phyloP scores from a whole-genome alignment of 192 early-diverging fungal genomes.

The Chytriomyces sp. region DNA sequence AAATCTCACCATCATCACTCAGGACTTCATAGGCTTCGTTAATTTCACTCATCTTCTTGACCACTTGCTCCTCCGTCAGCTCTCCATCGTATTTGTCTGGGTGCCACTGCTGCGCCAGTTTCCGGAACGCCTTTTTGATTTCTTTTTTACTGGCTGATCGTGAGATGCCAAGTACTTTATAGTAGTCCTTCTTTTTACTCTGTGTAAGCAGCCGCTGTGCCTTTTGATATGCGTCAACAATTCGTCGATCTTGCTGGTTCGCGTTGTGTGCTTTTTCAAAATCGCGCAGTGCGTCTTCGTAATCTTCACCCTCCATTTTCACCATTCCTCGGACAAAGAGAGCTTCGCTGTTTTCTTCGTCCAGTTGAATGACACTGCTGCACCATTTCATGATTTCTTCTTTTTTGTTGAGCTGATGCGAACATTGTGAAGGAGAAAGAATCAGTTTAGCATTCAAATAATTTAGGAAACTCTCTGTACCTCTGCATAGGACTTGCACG shows the following conservation, averaged over 20 bases:
- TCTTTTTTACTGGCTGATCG: constrained; percentile 74
- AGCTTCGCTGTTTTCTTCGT: constrained; percentile 75
- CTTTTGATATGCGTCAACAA: constrained; percentile 62
- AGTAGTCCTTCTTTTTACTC: constrained; percentile 82
- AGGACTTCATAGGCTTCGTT: constrained; percentile 92
- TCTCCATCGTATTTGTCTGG: constrained; percentile 73
- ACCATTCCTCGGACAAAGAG: constrained; percentile 75
- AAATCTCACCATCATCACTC: constrained; percentile 47
- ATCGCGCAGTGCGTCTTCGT: constrained; percentile 78
- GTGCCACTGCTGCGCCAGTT: constrained; percentile 84
- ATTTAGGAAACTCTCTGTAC: constrained; percentile 33
- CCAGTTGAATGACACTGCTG: constrained; percentile 67
- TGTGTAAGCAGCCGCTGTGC: constrained; percentile 67
- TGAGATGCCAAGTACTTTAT: constrained; percentile 89
- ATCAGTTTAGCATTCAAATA: background rate
- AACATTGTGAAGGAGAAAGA: background rate
- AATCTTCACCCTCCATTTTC: constrained; percentile 70
- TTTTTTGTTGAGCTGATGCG: constrained; percentile 57
- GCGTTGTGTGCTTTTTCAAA: constrained; percentile 73
- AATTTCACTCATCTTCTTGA: constrained; percentile 89
- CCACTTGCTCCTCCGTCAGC: constrained; percentile 73
- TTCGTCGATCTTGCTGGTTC: constrained; percentile 58
- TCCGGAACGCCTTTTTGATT: constrained; percentile 92
- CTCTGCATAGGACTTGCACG: constrained; percentile 67
- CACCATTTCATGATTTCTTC: constrained; percentile 71